Evolutionary conservation across 441 rosid genomes (phyloP).

Genomic region (Melastoma candidum): DNA sequence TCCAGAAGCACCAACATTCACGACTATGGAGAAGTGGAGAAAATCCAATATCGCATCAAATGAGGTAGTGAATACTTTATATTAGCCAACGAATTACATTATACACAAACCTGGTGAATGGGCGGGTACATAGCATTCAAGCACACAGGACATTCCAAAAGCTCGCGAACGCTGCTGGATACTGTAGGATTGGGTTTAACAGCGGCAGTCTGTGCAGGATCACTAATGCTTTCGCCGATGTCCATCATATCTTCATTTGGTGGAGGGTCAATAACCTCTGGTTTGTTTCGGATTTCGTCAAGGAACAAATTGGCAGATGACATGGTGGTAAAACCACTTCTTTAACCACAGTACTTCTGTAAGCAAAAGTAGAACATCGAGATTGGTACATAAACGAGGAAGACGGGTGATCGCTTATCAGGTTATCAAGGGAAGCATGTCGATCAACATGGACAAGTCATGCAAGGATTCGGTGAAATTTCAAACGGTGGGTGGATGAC

Average conservation of each 20-base stretch:
- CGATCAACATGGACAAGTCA: no score
- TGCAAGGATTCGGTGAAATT: no score
- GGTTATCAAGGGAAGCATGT: no score
- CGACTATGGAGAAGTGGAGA: no score
- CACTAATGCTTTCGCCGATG: constrained; percentile 37
- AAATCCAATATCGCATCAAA: neutral
- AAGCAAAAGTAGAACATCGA: neutral
- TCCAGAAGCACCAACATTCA: no score
- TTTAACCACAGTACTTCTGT: constrained; percentile 12
- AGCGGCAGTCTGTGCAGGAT: constrained; percentile 32
- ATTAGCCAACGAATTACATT: neutral
- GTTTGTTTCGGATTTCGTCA: constrained; percentile 45
- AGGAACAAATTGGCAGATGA: constrained; percentile 45
- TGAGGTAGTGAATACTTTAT: neutral
- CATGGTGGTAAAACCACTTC: constrained; percentile 20
- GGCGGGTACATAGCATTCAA: constrained; percentile 78
- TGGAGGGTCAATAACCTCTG: constrained; percentile 62
- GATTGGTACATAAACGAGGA: neutral
- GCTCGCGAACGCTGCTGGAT: constrained; percentile 61
- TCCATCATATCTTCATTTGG: constrained; percentile 40
- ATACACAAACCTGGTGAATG: constrained; percentile 49
- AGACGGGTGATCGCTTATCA: no score
- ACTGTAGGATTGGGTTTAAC: constrained; percentile 45
- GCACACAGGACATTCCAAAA: constrained; percentile 70
- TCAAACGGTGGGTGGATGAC: no score